A percentile compares a stretch with the other conserved stretches of the same genome.
Evolutionary conservation across 371 early-diverging fungal genomes (phyloP).

Genomic region (Mortierella sp.): DNA sequence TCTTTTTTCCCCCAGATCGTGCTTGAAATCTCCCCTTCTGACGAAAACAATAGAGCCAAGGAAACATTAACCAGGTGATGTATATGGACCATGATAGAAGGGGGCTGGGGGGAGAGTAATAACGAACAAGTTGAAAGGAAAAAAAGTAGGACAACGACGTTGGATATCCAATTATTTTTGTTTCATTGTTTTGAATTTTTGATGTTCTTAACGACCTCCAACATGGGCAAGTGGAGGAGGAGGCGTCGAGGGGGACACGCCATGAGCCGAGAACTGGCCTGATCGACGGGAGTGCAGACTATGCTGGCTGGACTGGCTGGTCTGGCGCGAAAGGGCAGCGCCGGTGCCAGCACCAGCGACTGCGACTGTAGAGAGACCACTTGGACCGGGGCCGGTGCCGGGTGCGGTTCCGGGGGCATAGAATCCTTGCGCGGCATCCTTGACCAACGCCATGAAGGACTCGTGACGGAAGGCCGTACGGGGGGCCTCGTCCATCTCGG

Average conservation of each 20-base stretch:
- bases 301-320: conserved; percentile 39
- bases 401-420: conserved; percentile 48
- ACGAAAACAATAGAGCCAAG: background rate
- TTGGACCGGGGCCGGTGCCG: conserved; percentile 16
- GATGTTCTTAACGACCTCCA: conserved; percentile 23
- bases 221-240: conserved; percentile 47
- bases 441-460: conserved; percentile 56
- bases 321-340: conserved; percentile 36
- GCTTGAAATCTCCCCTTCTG: no score
- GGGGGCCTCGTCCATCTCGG: conserved; percentile 48
- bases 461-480: conserved; percentile 56
- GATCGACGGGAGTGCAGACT: conserved; percentile 36
- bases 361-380: conserved; percentile 15
- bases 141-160: background rate
- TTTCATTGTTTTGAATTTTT: background rate
- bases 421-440: conserved; percentile 53
- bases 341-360: conserved; percentile 41
- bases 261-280: conserved; percentile 19
- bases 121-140: background rate
- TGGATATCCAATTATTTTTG: background rate
- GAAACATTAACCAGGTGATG: background rate
- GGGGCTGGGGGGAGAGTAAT: background rate
- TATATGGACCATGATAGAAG: background rate
- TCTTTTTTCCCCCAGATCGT: no score
- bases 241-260: conserved; percentile 18